Conservation (phyloP, 768 basidiomycete species). For the Imleria badia region DNA sequence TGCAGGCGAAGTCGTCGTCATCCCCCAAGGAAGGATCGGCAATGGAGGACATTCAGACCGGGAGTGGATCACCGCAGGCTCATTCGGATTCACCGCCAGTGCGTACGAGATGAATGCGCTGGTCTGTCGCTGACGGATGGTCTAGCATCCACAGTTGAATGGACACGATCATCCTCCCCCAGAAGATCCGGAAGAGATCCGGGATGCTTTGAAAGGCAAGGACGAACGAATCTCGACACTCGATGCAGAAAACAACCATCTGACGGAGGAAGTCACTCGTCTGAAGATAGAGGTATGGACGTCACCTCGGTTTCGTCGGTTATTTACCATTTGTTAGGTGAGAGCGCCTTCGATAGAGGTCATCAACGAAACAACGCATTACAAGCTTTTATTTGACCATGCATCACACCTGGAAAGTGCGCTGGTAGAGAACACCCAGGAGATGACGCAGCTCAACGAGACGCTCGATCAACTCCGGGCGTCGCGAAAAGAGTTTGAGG, state of each 20-base stretch:
- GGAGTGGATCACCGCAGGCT: slow-evolving; percentile 46
- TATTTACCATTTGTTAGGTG: slow-evolving; percentile 30
- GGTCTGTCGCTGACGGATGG: slow-evolving; percentile 34
- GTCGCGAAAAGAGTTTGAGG: slow-evolving; percentile 48
- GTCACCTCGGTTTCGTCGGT: background rate
- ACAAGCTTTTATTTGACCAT: slow-evolving; percentile 57
- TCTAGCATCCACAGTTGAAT: slow-evolving; percentile 44
- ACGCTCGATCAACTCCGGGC: slow-evolving; percentile 41
- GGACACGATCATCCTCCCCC: slow-evolving; percentile 40
- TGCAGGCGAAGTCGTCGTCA: slow-evolving; percentile 40
- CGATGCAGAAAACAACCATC: slow-evolving; percentile 42
- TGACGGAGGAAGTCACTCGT: slow-evolving; percentile 45
- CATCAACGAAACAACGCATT: slow-evolving; percentile 49
- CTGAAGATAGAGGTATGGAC: slow-evolving; percentile 47
- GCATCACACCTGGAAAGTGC: slow-evolving; percentile 47
- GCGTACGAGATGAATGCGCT: slow-evolving; percentile 49
- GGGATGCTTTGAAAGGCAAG: slow-evolving; percentile 21
- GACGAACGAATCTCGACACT: slow-evolving; percentile 50
- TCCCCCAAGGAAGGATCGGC: slow-evolving; percentile 32
- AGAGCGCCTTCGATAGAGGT: slow-evolving; percentile 44
- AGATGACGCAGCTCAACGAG: slow-evolving; percentile 42
- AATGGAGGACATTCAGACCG: slow-evolving; percentile 27
- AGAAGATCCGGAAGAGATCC: slow-evolving; percentile 42
- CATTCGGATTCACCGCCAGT: slow-evolving; percentile 68
- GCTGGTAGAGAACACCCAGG: slow-evolving; percentile 38